These are phyloP conservation scores for Groenewaldozyma auringiensis DNA, from an alignment of 1,139 yeast species.

Conservation along the genomic window DNA sequence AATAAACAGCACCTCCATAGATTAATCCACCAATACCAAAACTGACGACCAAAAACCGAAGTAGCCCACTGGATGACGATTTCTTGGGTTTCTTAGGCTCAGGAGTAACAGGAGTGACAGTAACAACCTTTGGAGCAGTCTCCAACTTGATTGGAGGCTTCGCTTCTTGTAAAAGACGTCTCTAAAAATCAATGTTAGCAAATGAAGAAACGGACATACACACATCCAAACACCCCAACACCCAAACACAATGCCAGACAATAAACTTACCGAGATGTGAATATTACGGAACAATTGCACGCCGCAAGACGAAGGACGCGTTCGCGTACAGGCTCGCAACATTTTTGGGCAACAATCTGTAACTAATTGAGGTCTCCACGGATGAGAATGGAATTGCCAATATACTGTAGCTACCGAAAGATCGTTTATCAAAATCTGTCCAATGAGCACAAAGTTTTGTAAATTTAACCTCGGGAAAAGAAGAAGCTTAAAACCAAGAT, in stretches of 20 bases:
- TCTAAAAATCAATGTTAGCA: no score
- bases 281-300: not conserved
- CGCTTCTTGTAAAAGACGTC: not conserved
- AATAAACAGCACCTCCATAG: conserved; percentile 35
- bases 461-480: no score
- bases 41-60: conserved; percentile 27
- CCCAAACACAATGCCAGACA: not conserved
- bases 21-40: conserved; percentile 22
- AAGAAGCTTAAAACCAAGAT: no score
- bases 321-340: not conserved
- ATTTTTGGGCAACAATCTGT: no score
- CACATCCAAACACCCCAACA: not conserved
- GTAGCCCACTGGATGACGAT: conserved; percentile 19
- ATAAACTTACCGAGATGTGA: not conserved
- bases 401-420: no score
- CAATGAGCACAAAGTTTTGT: no score
- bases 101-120: not conserved
- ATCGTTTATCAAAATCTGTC: no score
- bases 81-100: conserved; percentile 11
- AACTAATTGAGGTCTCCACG: no score
- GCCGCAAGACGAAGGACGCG: not conserved
- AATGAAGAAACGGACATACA: no score
- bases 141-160: not conserved
- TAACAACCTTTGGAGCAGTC: conserved; percentile 3
- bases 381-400: no score